Evolutionary conservation across 2,329 filamentous ascomycete genomes (phyloP).

Genomic region (Colletotrichum sp.): DNA sequence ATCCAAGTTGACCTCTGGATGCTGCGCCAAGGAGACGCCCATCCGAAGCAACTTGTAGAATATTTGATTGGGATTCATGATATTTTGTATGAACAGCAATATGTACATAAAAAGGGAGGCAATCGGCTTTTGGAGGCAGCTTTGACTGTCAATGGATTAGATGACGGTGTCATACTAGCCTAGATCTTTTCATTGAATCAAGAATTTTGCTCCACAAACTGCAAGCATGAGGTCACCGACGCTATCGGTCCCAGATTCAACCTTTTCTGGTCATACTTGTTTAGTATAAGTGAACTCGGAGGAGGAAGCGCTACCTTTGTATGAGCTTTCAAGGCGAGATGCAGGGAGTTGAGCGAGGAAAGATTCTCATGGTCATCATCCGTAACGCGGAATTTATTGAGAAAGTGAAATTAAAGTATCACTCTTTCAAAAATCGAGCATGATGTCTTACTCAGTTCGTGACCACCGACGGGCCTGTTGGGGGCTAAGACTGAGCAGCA

Average conservation of each 20-base stretch:
- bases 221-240: background rate
- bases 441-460: background rate
- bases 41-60: constrained; percentile 7
- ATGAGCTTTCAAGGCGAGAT: background rate
- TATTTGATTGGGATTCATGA: background rate
- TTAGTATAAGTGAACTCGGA: accelerated
- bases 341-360: accelerated
- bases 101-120: background rate
- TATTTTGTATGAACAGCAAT: background rate
- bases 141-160: background rate
- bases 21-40: background rate
- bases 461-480: background rate
- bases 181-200: background rate
- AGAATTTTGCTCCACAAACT: background rate
- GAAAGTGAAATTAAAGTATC: background rate
- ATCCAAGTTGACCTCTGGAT: constrained; percentile 19
- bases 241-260: no score
- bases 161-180: background rate
- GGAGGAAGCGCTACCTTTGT: background rate
- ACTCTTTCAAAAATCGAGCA: background rate
- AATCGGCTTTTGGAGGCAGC: background rate
- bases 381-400: background rate
- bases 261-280: background rate
- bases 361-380: background rate
- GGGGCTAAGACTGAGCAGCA: accelerated